These are phyloP conservation scores for Colletotrichum lini DNA, from an alignment of 2,329 filamentous ascomycete species.

Conservation along the genomic window DNA sequence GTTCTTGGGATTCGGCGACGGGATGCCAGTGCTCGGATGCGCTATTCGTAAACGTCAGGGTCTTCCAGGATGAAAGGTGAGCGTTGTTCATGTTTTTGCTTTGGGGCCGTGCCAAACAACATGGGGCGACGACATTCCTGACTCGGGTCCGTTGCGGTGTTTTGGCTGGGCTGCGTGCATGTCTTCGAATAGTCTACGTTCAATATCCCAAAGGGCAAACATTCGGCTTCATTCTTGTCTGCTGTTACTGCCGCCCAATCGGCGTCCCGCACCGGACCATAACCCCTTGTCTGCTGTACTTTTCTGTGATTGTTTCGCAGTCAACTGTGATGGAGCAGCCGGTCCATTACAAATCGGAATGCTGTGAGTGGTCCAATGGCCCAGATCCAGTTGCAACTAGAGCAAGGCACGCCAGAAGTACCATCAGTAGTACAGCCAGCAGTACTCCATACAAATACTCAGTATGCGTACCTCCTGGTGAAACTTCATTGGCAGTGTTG, in stretches of 20 bases:
- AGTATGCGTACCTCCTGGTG: constrained; percentile 14
- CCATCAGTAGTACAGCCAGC: no score
- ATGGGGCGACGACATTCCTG: constrained; percentile 18
- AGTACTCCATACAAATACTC: no score
- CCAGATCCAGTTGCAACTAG: constrained; percentile 1
- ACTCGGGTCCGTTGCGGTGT: constrained; percentile 9
- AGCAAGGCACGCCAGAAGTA: constrained; percentile 6
- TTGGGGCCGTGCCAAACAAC: constrained; percentile 6
- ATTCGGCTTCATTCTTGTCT: not conserved
- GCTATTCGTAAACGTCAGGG: constrained; percentile 9
- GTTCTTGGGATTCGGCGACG: not conserved
- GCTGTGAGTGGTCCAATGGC: constrained; percentile 8
- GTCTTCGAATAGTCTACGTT: not conserved
- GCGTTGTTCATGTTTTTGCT: not conserved
- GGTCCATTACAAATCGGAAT: constrained; percentile 30
- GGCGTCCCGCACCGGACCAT: not conserved
- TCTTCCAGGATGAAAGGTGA: constrained; percentile 3
- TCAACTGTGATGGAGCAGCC: not conserved
- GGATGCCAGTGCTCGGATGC: constrained; percentile 15
- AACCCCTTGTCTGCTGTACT: not conserved
- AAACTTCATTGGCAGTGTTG: not conserved
- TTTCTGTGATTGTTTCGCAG: not conserved
- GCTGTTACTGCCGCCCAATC: constrained; percentile 2
- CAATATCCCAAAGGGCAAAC: not conserved
- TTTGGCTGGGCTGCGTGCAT: not conserved